Evolutionary conservation across 768 basidiomycete species (phyloP).

Genomic region (Lactifluus piperatus): DNA sequence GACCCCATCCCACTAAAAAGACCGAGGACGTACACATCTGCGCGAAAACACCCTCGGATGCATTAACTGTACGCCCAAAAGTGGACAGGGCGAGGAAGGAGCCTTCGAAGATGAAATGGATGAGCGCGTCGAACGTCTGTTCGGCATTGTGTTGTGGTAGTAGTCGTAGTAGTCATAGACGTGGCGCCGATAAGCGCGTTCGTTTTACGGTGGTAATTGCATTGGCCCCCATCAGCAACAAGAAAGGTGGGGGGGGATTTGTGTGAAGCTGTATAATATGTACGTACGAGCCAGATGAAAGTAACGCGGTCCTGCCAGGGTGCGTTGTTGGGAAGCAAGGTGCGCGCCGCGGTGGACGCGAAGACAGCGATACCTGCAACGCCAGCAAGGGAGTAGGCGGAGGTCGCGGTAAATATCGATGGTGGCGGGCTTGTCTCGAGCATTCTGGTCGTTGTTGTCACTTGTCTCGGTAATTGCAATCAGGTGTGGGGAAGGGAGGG

Average conservation of each 20-base stretch:
- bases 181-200: too few relatives aligned
- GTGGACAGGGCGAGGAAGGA: constrained; percentile 71
- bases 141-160: background rate
- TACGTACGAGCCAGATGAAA: constrained; percentile 70
- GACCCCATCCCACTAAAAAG: too few relatives aligned
- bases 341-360: constrained; percentile 45
- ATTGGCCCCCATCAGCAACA: background rate
- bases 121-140: constrained; percentile 72
- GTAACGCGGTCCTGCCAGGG: constrained; percentile 56
- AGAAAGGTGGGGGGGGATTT: background rate
- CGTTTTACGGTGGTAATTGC: too few relatives aligned
- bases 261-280: background rate
- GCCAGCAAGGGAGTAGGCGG: constrained; percentile 53
- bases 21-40: constrained; percentile 52
- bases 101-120: constrained; percentile 73
- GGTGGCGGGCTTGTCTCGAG: constrained; percentile 2
- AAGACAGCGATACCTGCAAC: constrained; percentile 43
- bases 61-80: constrained; percentile 65
- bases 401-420: constrained; percentile 47
- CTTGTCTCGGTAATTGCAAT: background rate
- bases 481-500: too few relatives aligned
- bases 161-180: too few relatives aligned
- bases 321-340: constrained; percentile 54
- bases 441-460: background rate
- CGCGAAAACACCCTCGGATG: constrained; percentile 59